phyloP scores from a whole-genome alignment of 352 stramenopile genomes.

The Pythium guiyangense region DNA sequence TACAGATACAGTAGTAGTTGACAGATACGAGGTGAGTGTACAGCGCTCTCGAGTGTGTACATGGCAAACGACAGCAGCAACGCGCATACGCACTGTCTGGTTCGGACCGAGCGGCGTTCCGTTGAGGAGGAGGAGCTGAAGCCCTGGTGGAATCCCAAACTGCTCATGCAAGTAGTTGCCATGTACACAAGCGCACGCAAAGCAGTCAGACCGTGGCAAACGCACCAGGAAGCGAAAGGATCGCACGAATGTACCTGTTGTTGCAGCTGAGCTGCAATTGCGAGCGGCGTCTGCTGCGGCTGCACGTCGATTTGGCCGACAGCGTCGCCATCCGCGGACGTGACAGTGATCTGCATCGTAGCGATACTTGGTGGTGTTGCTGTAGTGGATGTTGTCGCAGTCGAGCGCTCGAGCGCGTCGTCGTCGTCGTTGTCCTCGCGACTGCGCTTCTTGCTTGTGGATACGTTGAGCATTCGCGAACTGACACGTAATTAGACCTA shows the following conservation, averaged over 20 bases:
- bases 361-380: too few species aligned
- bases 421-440: not conserved
- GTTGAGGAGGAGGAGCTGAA: slow-evolving; percentile 63
- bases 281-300: slow-evolving; percentile 37
- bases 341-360: slow-evolving; percentile 62
- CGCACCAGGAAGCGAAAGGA: not conserved
- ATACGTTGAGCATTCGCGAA: not conserved
- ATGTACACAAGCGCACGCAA: not conserved
- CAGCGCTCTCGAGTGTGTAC: not conserved
- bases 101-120: slow-evolving; percentile 46
- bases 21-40: not conserved
- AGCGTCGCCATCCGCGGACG: slow-evolving; percentile 51
- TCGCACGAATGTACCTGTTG: slow-evolving; percentile 31
- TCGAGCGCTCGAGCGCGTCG: not conserved
- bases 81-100: slow-evolving; percentile 33
- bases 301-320: slow-evolving; percentile 52
- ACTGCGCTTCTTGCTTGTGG: slow-evolving; percentile 7
- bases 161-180: slow-evolving; percentile 8
- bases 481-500: not conserved
- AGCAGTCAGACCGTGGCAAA: too few species aligned
- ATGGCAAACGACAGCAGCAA: not conserved
- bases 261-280: slow-evolving; percentile 38
- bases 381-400: slow-evolving; percentile 2
- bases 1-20: slow-evolving; percentile 17
- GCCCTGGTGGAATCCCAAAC: slow-evolving; percentile 54